Evolutionary conservation across 2,329 filamentous ascomycete genomes (phyloP).

Genomic region (Atkinsonella texensis): DNA sequence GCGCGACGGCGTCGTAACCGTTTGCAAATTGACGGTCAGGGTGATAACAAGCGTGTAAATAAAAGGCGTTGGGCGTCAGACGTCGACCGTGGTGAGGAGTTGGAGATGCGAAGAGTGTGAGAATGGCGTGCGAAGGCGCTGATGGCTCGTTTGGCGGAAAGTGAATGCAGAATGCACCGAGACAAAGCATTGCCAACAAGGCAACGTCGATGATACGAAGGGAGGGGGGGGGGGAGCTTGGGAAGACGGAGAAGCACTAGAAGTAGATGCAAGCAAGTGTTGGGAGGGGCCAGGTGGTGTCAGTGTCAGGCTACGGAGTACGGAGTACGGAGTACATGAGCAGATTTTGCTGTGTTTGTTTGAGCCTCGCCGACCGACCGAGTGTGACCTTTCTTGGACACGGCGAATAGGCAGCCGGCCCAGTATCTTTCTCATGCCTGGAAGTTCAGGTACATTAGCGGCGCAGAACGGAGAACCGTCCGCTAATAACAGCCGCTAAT

Average conservation of each 20-base stretch:
- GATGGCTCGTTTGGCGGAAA: background rate
- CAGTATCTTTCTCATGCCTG: too few relatives aligned
- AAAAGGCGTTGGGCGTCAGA: background rate
- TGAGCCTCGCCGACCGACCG: background rate
- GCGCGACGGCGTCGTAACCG: slow-evolving; percentile 14
- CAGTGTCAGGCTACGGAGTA: background rate
- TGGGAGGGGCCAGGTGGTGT: background rate
- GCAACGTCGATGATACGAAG: background rate
- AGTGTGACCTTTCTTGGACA: too few relatives aligned
- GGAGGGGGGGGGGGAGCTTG: background rate
- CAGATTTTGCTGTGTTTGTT: too few relatives aligned
- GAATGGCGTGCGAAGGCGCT: background rate
- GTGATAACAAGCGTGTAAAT: background rate
- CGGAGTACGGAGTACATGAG: too few relatives aligned
- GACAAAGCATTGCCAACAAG: background rate
- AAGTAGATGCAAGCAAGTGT: background rate
- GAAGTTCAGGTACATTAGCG: background rate
- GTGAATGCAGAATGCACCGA: background rate
- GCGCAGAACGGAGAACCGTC: background rate
- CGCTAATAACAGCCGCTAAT: background rate
- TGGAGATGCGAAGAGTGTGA: background rate
- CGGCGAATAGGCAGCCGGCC: too few relatives aligned
- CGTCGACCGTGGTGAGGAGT: background rate
- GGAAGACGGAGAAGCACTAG: background rate
- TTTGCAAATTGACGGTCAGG: background rate